Percentiles rank a stretch among this genome's conserved stretches.
Conservation (phyloP, 768 basidiomycete species). For the Trametopsis cervina region DNA sequence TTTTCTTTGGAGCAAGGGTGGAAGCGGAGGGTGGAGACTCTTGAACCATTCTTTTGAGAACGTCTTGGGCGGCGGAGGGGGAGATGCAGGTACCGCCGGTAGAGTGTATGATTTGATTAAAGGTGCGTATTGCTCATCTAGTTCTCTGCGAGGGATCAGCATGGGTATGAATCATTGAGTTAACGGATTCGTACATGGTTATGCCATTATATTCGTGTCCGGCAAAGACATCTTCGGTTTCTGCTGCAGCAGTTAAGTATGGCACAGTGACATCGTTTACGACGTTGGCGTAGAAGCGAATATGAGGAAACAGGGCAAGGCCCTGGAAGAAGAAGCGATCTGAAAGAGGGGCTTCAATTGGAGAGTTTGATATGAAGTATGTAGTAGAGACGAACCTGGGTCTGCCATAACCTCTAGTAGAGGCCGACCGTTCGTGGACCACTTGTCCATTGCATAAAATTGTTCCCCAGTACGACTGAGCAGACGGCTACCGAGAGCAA, state of each 20-base stretch:
- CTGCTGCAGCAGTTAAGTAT: conserved; percentile 72
- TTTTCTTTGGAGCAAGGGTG: conserved; percentile 47
- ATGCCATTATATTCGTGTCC: conserved; percentile 51
- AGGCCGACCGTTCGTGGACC: conserved; percentile 58
- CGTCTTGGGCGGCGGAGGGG: conserved; percentile 30
- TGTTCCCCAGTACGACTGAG: conserved; percentile 74
- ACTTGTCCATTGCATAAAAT: conserved; percentile 53
- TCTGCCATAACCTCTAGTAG: conserved; percentile 77
- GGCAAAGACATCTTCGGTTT: conserved; percentile 58
- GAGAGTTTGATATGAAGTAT: background rate
- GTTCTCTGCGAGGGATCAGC: conserved; percentile 32
- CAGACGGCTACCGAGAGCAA: conserved; percentile 56
- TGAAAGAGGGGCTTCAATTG: conserved; percentile 21
- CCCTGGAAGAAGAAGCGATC: conserved; percentile 74
- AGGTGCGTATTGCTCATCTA: conserved; percentile 48
- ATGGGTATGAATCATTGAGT: background rate
- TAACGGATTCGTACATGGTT: conserved; percentile 37
- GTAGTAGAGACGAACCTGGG: conserved; percentile 38
- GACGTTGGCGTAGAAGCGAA: conserved; percentile 78
- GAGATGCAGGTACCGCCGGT: conserved; percentile 36
- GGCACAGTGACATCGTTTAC: conserved; percentile 78
- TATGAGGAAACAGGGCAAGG: conserved; percentile 55
- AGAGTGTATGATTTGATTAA: conserved; percentile 48
- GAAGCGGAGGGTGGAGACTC: conserved; percentile 36
- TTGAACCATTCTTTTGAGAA: conserved; percentile 42